phyloP scores from a whole-genome alignment of 2,329 filamentous ascomycete genomes.

The Dothideomycetes sp. region DNA sequence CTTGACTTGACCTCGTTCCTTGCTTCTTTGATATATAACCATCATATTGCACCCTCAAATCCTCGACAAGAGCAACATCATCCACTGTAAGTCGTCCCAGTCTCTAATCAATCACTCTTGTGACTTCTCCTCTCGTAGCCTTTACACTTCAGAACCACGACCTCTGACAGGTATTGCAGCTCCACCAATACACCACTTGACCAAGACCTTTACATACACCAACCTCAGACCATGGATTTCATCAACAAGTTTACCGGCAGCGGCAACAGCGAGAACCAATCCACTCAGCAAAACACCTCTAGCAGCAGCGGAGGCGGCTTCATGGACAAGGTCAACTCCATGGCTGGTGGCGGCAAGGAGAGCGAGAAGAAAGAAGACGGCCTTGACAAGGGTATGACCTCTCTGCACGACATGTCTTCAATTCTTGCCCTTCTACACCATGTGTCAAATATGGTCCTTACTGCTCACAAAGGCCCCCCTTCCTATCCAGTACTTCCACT shows the following conservation, averaged over 20 bases:
- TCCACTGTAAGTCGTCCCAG: no score
- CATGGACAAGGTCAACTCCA: slow-evolving; percentile 58
- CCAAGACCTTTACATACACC: no score
- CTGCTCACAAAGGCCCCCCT: not conserved
- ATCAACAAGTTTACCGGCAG: slow-evolving; percentile 34
- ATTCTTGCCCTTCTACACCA: slow-evolving; percentile 3
- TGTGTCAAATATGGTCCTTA: not conserved
- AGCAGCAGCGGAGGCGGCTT: slow-evolving; percentile 40
- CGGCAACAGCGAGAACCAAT: slow-evolving; percentile 19
- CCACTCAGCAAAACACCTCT: slow-evolving; percentile 17
- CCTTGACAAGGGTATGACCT: slow-evolving; percentile 62
- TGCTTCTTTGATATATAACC: no score
- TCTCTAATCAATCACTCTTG: no score
- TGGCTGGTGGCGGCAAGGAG: slow-evolving; percentile 60
- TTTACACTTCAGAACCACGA: no score
- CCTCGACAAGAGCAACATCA: no score
- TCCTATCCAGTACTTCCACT: not conserved
- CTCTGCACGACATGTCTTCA: not conserved
- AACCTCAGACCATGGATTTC: slow-evolving; percentile 31
- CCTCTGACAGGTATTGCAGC: no score
- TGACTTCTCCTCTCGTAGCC: no score
- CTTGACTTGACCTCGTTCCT: no score
- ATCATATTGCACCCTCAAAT: no score
- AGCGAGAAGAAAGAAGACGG: slow-evolving; percentile 73
- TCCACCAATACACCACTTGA: no score